Evolutionary conservation across 208 protist genomes (phyloP).

Genomic region (Leishmania amazonensis): DNA sequence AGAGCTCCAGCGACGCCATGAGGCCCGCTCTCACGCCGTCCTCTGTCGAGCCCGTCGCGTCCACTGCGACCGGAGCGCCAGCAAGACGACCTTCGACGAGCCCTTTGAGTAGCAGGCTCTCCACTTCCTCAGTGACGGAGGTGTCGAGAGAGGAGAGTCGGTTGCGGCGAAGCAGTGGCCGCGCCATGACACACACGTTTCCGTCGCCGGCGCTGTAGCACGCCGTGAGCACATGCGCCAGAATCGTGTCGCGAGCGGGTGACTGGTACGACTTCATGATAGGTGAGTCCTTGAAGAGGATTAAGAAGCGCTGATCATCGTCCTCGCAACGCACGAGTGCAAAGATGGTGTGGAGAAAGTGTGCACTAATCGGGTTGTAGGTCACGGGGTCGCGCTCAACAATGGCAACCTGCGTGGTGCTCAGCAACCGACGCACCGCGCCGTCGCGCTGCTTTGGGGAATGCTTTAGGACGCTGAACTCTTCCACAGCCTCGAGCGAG

Average conservation of each 20-base stretch:
- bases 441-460: constrained; percentile 45
- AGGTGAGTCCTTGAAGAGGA: constrained; percentile 78
- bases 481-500: constrained; percentile 60
- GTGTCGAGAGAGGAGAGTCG: constrained; percentile 63
- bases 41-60: not conserved
- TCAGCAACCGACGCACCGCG: constrained; percentile 71
- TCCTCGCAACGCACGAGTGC: constrained; percentile 79
- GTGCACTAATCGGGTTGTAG: constrained; percentile 79
- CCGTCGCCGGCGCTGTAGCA: constrained; percentile 75
- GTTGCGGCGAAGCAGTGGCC: constrained; percentile 55
- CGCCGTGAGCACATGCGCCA: constrained; percentile 84
- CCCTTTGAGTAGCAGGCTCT: constrained; percentile 80
- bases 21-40: constrained; percentile 13
- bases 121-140: constrained; percentile 77
- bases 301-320: constrained; percentile 83
- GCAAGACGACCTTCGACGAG: constrained; percentile 43
- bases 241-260: constrained; percentile 79
- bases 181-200: constrained; percentile 65
- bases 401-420: constrained; percentile 72
- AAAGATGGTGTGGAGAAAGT: constrained; percentile 70
- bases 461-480: constrained; percentile 82
- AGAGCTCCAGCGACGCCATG: constrained; percentile 55
- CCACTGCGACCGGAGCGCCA: not conserved
- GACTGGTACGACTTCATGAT: constrained; percentile 82
- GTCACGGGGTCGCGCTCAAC: constrained; percentile 87